Evolutionary conservation across 805 yeast species (phyloP).

Genomic region (Ogataea chonburiensis): DNA sequence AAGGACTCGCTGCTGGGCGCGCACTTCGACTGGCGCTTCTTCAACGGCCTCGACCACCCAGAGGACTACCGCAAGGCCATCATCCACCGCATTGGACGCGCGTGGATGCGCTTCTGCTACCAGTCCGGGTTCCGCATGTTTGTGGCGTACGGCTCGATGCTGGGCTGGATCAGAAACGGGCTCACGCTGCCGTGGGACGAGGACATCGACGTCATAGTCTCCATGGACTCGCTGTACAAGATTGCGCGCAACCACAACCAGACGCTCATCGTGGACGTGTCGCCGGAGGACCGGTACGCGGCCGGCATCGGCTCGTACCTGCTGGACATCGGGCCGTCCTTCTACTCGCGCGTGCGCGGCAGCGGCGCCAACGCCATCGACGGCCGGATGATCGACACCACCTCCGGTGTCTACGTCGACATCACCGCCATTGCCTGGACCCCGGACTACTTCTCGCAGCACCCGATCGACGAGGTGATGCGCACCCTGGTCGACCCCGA

Average conservation of each 20-base stretch:
- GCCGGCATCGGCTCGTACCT: slow-evolving; percentile 58
- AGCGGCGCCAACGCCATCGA: slow-evolving; percentile 59
- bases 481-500: slow-evolving; percentile 24
- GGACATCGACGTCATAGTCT: slow-evolving; percentile 65
- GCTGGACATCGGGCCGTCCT: slow-evolving; percentile 45
- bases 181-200: slow-evolving; percentile 64
- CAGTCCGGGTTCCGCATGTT: slow-evolving; percentile 50
- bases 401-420: slow-evolving; percentile 64
- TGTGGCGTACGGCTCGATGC: slow-evolving; percentile 66
- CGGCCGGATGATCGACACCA: slow-evolving; percentile 64
- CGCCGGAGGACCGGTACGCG: slow-evolving; percentile 28
- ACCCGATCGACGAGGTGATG: slow-evolving; percentile 17
- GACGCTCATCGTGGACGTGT: slow-evolving; percentile 45
- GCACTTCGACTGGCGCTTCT: slow-evolving; percentile 57
- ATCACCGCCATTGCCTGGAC: slow-evolving; percentile 55
- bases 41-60: slow-evolving; percentile 45
- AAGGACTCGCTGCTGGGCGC: slow-evolving; percentile 25
- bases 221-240: slow-evolving; percentile 44
- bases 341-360: slow-evolving; percentile 50
- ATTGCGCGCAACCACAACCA: slow-evolving; percentile 50
- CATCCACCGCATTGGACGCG: slow-evolving; percentile 48
- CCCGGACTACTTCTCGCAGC: slow-evolving; percentile 31
- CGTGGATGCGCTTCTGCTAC: slow-evolving; percentile 49
- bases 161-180: slow-evolving; percentile 68
- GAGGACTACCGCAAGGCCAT: slow-evolving; percentile 38